Conservation (phyloP, 83 land plant genomes). For the Diphasiastrum complanatum region DNA sequence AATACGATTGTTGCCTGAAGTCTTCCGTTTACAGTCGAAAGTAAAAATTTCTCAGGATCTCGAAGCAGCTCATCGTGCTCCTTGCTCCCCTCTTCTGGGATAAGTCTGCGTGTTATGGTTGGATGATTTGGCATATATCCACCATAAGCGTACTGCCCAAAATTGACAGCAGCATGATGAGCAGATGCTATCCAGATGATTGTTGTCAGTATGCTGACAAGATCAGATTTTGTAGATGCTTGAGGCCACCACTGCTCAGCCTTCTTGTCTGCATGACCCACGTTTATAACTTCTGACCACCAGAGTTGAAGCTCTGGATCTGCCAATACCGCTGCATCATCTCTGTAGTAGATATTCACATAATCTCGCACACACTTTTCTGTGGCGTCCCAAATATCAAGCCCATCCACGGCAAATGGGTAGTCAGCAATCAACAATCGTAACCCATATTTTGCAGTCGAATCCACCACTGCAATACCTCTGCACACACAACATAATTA, state of each 20-base stretch:
- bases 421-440: slow-evolving; percentile 54
- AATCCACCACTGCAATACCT: slow-evolving; percentile 71
- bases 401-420: slow-evolving; percentile 68
- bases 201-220: slow-evolving; percentile 41
- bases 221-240: slow-evolving; percentile 29
- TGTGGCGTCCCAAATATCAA: slow-evolving; percentile 58
- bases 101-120: slow-evolving; percentile 40
- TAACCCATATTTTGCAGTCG: slow-evolving; percentile 52
- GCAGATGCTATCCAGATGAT: slow-evolving; percentile 63
- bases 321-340: slow-evolving; percentile 15
- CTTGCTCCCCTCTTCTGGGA: slow-evolving; percentile 50
- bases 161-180: slow-evolving; percentile 78
- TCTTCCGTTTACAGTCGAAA: no score
- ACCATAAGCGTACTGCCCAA: slow-evolving; percentile 63
- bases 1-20: no score
- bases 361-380: slow-evolving; percentile 56
- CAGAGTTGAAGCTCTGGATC: slow-evolving; percentile 62
- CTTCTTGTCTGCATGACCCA: slow-evolving; percentile 63
- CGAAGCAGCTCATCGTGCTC: no score
- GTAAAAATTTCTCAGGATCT: no score
- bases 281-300: slow-evolving; percentile 62
- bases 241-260: slow-evolving; percentile 65
- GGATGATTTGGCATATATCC: slow-evolving; percentile 68
- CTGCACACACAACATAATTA: slow-evolving; percentile 27
- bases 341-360: slow-evolving; percentile 41